A percentile compares a stretch with the other conserved stretches of the same genome.
phyloP scores from a whole-genome alignment of 2,329 filamentous ascomycete species.

The Pezicula rhizophila region DNA sequence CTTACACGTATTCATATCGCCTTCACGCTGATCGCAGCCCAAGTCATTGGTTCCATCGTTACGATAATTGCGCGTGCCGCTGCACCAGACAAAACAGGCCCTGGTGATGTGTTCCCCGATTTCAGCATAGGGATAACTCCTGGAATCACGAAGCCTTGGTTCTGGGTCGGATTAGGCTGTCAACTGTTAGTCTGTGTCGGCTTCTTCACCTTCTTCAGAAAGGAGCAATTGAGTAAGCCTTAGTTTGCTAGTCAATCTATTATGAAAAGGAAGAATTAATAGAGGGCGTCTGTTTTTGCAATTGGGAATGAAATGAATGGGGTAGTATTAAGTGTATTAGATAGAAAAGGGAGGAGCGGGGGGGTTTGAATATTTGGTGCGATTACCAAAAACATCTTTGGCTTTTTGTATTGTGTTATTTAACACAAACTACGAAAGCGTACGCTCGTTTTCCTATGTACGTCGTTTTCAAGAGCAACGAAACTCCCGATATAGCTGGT shows the following conservation, averaged over 20 bases:
- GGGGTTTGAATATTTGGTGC: too few species aligned
- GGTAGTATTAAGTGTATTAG: too few species aligned
- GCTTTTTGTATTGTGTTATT: too few species aligned
- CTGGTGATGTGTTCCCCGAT: conserved; percentile 57
- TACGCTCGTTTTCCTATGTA: too few species aligned
- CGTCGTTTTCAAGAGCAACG: too few species aligned
- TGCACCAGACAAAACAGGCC: conserved; percentile 55
- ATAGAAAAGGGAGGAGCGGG: too few species aligned
- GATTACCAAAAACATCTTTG: too few species aligned
- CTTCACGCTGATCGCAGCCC: conserved; percentile 54
- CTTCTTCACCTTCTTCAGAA: conserved; percentile 50
- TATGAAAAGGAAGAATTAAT: too few species aligned
- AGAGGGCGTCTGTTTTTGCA: too few species aligned
- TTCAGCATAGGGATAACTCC: conserved; percentile 42
- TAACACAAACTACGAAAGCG: too few species aligned
- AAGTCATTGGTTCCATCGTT: conserved; percentile 54
- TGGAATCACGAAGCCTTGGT: conserved; percentile 45
- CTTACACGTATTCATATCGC: conserved; percentile 59
- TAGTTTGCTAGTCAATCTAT: conserved; percentile 13
- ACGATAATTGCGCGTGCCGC: conserved; percentile 57
- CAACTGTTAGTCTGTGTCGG: conserved; percentile 54
- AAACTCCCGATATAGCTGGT: too few species aligned
- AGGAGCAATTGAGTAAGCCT: conserved; percentile 52
- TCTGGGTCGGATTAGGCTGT: conserved; percentile 53
- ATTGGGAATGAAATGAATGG: too few species aligned